Conservation (phyloP, 2,329 filamentous ascomycete genomes). For the Elsinoe australis region DNA sequence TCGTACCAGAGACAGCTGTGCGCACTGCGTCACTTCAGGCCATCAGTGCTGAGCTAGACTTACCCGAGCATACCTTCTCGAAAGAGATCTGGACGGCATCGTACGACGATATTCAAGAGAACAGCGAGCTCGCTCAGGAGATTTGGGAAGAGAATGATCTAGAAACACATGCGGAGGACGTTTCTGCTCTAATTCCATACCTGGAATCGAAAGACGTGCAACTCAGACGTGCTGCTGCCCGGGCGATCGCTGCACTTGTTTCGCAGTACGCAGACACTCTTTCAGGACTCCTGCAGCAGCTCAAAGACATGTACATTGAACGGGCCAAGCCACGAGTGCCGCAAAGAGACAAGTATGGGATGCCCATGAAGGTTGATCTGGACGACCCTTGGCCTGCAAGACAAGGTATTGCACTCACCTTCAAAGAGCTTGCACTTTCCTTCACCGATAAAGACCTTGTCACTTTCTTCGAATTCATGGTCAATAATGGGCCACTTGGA, state of each 20-base stretch:
- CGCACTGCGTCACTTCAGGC: conserved; percentile 79
- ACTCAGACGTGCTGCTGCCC: conserved; percentile 73
- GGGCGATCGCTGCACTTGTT: conserved; percentile 69
- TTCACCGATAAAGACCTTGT: conserved; percentile 65
- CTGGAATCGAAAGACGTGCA: conserved; percentile 72
- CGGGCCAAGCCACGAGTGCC: conserved; percentile 75
- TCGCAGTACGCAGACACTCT: conserved; percentile 54
- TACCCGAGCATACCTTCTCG: conserved; percentile 78
- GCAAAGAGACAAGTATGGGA: conserved; percentile 85
- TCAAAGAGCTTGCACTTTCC: conserved; percentile 67
- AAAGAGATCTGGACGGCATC: conserved; percentile 90
- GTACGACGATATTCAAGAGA: conserved; percentile 85
- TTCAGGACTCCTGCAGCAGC: conserved; percentile 52
- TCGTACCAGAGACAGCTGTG: conserved; percentile 71
- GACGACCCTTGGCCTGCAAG: conserved; percentile 86
- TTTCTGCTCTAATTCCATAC: conserved; percentile 61
- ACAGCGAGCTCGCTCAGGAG: conserved; percentile 69
- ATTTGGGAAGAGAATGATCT: conserved; percentile 96
- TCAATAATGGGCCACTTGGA: conserved; percentile 77
- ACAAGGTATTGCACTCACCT: conserved; percentile 80
- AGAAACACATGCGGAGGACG: conserved; percentile 56
- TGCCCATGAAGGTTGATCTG: conserved; percentile 82
- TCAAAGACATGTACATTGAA: conserved; percentile 66
- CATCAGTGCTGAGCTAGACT: conserved; percentile 83
- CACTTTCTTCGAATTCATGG: conserved; percentile 74